Percentiles rank a stretch among this genome's conserved stretches.
phyloP scores from a whole-genome alignment of 805 yeast genomes.

The Zygosaccharomyces rouxii region DNA sequence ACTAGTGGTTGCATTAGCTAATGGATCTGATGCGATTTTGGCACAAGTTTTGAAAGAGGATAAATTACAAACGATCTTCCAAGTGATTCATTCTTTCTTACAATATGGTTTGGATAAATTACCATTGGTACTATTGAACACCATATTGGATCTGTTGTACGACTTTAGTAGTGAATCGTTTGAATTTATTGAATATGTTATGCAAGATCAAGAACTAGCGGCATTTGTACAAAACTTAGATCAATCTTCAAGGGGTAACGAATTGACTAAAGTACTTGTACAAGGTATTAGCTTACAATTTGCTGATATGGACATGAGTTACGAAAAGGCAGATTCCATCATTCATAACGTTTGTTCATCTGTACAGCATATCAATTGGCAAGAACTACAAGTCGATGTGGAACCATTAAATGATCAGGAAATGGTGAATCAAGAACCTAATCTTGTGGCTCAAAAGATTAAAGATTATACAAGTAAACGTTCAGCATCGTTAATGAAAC shows the following conservation, averaged over 20 bases:
- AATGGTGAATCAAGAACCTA: slow-evolving; percentile 13
- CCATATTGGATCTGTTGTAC: slow-evolving; percentile 53
- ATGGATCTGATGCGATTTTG: slow-evolving; percentile 60
- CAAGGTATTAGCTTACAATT: slow-evolving; percentile 40
- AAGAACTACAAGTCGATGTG: slow-evolving; percentile 29
- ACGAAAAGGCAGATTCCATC: slow-evolving; percentile 23
- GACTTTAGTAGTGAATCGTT: slow-evolving; percentile 57
- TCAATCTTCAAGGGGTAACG: slow-evolving; percentile 22
- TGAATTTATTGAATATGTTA: slow-evolving; percentile 42
- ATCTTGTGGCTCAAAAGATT: slow-evolving; percentile 27
- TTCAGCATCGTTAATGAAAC: slow-evolving; percentile 44
- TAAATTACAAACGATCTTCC: slow-evolving; percentile 26
- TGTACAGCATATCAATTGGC: slow-evolving; percentile 34
- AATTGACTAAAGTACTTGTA: slow-evolving; percentile 33
- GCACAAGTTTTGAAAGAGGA: slow-evolving; percentile 34
- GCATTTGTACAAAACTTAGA: slow-evolving; percentile 21
- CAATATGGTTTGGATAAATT: slow-evolving; percentile 31
- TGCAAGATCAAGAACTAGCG: slow-evolving; percentile 14
- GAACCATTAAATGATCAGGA: slow-evolving; percentile 18
- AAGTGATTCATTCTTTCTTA: slow-evolving; percentile 28
- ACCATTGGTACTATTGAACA: slow-evolving; percentile 44
- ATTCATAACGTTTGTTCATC: slow-evolving; percentile 24
- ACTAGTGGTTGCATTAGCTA: slow-evolving; percentile 59
- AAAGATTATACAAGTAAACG: slow-evolving; percentile 40
- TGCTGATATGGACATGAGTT: slow-evolving; percentile 28